Percentiles rank a stretch among this genome's conserved stretches.
phyloP scores from a whole-genome alignment of 2,329 filamentous ascomycete species.

The Verticillium isaacii region DNA sequence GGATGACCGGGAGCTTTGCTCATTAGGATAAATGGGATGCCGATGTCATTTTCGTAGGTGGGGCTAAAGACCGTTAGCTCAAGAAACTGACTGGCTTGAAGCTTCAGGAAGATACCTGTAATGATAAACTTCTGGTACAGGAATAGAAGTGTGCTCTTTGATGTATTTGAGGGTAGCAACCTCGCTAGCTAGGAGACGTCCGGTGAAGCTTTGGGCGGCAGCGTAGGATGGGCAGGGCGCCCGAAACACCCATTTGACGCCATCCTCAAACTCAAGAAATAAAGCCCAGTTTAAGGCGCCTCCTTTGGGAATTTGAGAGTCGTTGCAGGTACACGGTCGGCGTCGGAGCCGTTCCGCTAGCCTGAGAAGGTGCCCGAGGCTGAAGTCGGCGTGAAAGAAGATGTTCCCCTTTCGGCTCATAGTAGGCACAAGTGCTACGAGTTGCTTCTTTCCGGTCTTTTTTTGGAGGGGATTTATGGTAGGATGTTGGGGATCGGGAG shows the following conservation, averaged over 20 bases:
- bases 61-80: conserved; percentile 6
- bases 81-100: conserved; percentile 2
- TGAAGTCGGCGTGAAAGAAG: background rate
- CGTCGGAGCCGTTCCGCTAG: conserved; percentile 1
- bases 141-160: conserved; percentile 20
- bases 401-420: background rate
- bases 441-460: background rate
- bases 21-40: conserved; percentile 26
- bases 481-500: too few species aligned
- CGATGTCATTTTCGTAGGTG: conserved; percentile 19
- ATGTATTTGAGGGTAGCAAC: conserved; percentile 24
- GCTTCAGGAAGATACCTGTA: conserved; percentile 10
- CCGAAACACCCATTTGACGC: conserved; percentile 23
- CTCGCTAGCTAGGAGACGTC: conserved; percentile 22
- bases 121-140: conserved; percentile 23
- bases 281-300: conserved; percentile 25
- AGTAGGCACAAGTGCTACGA: background rate
- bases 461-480: background rate
- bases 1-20: conserved; percentile 22
- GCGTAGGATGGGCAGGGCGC: conserved; percentile 16
- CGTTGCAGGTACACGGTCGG: conserved; percentile 7
- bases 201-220: conserved; percentile 12
- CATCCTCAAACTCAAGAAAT: conserved; percentile 23
- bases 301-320: conserved; percentile 16
- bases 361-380: background rate